Base-by-base conservation (phyloP, 768 basidiomycete species). In the Suillus lakei region DNA sequence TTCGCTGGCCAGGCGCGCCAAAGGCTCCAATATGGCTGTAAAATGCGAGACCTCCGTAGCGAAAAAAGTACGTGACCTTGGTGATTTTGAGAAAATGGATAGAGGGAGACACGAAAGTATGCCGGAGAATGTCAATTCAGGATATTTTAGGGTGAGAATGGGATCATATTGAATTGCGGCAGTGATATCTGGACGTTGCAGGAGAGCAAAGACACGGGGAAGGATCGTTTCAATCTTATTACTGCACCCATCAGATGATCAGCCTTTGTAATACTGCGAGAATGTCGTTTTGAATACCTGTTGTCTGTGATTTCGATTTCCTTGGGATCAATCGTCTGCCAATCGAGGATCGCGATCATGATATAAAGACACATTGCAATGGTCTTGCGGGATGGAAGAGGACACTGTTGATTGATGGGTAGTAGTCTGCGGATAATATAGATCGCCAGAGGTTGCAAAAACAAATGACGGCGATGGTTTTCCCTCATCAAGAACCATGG, bases 261-360 rank as follows among this genome's bases (percentile, higher is more conserved):
- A 48, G 46, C 46, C n/a, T 6, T 23, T 4, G 5, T 23, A 10
- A 23, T 12, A 48, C 5, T 13, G 23, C 12, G 5, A 48, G 46
- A n/a, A n/a, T n/a, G 5, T n/a, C n/a, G 23, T 5, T 10, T 23
- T n/a, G 4, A 12, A n/a, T 48, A 48, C 46, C 23, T 23, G 10
- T 48, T 48, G 23, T 48, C n/a, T 48, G 12, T 48, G 2, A 2
- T 48, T 48, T 23, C 23, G n/a, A 48, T 48, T 12, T 12, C n/a
- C 46, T 48, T 5, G 12, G 23, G 46, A 48, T 48, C 12, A 18
- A 48, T 48, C 46, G 46, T n/a, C 46, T 23, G 46, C 46, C 46
- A 48, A 23, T 23, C n/a, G 46, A 48, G 46, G 46, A 48, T 48
- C 46, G 46, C 46, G n/a, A 48, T 48, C n/a, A 48, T 48, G 46